phyloP scores from a whole-genome alignment of 2,329 filamentous ascomycete genomes.

The Fusarium vanettenii region DNA sequence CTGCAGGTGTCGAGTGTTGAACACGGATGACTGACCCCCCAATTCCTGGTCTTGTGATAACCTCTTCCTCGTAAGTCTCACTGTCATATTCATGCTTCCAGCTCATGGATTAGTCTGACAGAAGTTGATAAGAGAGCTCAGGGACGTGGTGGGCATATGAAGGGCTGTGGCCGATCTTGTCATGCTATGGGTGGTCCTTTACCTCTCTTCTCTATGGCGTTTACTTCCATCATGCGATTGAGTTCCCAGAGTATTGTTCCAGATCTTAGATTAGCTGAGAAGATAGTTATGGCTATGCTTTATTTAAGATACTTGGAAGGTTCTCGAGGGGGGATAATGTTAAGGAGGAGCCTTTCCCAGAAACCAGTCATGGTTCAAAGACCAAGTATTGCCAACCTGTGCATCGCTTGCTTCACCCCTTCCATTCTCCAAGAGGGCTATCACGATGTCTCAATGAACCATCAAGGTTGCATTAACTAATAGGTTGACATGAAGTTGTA shows the following conservation, averaged over 20 bases:
- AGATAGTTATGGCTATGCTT: neutral
- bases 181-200: neutral
- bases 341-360: neutral
- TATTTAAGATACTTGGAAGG: neutral
- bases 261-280: neutral
- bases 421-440: neutral
- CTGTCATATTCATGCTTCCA: neutral
- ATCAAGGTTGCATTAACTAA: neutral
- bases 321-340: neutral
- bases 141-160: neutral
- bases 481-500: too few species aligned
- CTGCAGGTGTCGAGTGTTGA: neutral
- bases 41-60: neutral
- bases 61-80: neutral
- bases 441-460: neutral
- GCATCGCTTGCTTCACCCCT: neutral
- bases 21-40: neutral
- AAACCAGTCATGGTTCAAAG: neutral
- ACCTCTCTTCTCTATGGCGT: neutral
- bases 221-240: neutral
- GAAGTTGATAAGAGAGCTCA: neutral
- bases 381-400: neutral
- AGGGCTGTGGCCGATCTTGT: neutral
- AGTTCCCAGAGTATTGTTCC: neutral
- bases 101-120: neutral